phyloP scores from a whole-genome alignment of 208 protist species.

The Acanthamoeba comandoni region DNA sequence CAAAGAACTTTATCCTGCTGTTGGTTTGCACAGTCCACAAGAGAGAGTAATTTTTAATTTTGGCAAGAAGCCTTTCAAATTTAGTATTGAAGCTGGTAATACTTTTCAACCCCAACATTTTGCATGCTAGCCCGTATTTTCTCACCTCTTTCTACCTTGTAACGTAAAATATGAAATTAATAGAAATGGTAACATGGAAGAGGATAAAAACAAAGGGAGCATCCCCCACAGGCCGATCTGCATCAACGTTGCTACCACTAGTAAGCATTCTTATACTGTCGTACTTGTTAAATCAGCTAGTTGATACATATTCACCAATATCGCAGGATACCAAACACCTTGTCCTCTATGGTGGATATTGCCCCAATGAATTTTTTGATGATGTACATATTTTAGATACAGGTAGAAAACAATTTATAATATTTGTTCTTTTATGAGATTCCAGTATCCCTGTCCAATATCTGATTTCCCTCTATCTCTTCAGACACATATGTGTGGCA shows the following conservation, averaged over 20 bases:
- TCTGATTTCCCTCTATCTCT: slow-evolving; percentile 13
- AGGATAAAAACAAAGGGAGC: background rate
- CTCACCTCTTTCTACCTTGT: too few species aligned
- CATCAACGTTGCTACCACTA: slow-evolving; percentile 25
- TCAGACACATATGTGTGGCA: slow-evolving; percentile 30
- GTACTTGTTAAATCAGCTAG: too few species aligned
- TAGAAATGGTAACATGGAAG: slow-evolving; percentile 21
- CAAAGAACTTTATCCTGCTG: slow-evolving; percentile 58
- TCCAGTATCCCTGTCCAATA: background rate
- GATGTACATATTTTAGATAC: slow-evolving; percentile 60
- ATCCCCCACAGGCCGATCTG: slow-evolving; percentile 8
- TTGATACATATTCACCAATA: too few species aligned
- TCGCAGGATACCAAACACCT: slow-evolving; percentile 7
- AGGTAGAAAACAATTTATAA: too few species aligned
- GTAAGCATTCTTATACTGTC: too few species aligned
- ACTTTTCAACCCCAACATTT: too few species aligned
- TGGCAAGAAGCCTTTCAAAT: slow-evolving; percentile 73
- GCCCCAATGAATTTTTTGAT: slow-evolving; percentile 49
- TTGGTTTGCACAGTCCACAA: slow-evolving; percentile 34
- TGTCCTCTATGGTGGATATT: slow-evolving; percentile 65
- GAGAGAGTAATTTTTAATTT: slow-evolving; percentile 72
- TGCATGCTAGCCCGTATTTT: background rate
- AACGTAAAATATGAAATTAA: too few species aligned
- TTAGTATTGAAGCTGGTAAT: slow-evolving; percentile 67
- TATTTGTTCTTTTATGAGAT: too few species aligned